Percentiles rank a stretch among this genome's conserved stretches.
phyloP scores from a whole-genome alignment of 1,284 basidiomycete genomes.

The Cutaneotrichosporon mucoides region DNA sequence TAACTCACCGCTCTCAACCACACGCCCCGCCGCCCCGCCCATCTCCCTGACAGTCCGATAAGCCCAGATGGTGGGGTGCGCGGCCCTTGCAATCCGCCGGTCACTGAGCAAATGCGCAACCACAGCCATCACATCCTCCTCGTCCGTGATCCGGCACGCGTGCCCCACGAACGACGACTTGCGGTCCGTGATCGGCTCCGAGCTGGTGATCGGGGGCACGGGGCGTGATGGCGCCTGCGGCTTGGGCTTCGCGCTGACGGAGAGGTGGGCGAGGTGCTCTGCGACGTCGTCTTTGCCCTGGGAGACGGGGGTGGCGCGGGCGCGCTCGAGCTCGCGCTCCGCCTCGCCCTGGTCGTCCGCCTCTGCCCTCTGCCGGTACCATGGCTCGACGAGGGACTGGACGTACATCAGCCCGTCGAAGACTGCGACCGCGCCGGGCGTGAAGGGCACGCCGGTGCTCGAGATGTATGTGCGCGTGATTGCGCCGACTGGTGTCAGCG shows the following conservation, averaged over 20 bases:
- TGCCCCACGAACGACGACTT: slow-evolving; percentile 80
- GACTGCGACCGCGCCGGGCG: slow-evolving; percentile 68
- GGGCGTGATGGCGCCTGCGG: not conserved
- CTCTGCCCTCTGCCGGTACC: slow-evolving; percentile 66
- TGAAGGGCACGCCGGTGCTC: slow-evolving; percentile 66
- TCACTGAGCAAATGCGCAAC: slow-evolving; percentile 72
- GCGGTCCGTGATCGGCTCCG: slow-evolving; percentile 74
- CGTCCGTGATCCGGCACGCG: slow-evolving; percentile 71
- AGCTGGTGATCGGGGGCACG: slow-evolving; percentile 55
- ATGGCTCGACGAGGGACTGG: slow-evolving; percentile 61
- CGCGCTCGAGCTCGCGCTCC: slow-evolving; percentile 39
- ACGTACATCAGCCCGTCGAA: slow-evolving; percentile 82
- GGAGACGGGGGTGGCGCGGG: too few species aligned
- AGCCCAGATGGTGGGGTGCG: slow-evolving; percentile 84
- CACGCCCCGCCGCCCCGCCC: slow-evolving; percentile 36
- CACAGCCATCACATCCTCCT: slow-evolving; percentile 69
- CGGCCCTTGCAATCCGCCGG: slow-evolving; percentile 57
- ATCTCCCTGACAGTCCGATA: slow-evolving; percentile 51
- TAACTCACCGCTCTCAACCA: slow-evolving; percentile 38
- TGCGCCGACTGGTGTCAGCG: slow-evolving; percentile 55
- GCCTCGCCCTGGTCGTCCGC: slow-evolving; percentile 59
- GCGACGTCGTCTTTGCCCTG: too few species aligned
- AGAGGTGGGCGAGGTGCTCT: too few species aligned
- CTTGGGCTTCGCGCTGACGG: too few species aligned
- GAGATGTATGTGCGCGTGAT: slow-evolving; percentile 80